Percentiles rank a stretch among this genome's conserved stretches.
Conservation (phyloP, 2,329 filamentous ascomycete genomes). For the Neonectria coccinea region DNA sequence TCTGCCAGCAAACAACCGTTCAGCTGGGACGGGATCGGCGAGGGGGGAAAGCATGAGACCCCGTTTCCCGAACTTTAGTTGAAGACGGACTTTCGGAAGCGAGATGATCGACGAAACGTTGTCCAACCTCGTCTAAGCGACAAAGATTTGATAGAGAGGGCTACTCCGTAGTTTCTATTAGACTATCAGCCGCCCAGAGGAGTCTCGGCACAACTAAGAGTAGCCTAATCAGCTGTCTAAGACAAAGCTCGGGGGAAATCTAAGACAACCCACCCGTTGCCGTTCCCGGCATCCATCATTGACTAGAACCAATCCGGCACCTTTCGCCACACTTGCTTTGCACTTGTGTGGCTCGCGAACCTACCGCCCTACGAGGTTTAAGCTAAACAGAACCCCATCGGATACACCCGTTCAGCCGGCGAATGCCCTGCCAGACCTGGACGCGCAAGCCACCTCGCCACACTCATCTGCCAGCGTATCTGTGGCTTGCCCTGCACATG, state of each 20-base stretch:
- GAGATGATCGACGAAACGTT: slow-evolving; percentile 5
- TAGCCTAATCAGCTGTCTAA: not conserved
- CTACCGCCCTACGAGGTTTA: slow-evolving; percentile 8
- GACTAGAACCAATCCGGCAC: not conserved
- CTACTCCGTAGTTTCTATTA: not conserved
- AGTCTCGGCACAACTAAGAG: not conserved
- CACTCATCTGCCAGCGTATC: slow-evolving; percentile 19
- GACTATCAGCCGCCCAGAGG: slow-evolving; percentile 10
- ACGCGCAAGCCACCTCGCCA: slow-evolving; percentile 48
- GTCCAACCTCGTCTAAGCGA: slow-evolving; percentile 2
- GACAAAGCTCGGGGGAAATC: not conserved
- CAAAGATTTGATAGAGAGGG: slow-evolving; percentile 9
- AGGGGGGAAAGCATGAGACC: slow-evolving; percentile 9
- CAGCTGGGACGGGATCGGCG: slow-evolving; percentile 17
- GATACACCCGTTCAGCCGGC: not conserved
- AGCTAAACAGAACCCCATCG: not conserved
- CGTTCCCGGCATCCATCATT: not conserved
- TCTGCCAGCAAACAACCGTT: slow-evolving; percentile 1
- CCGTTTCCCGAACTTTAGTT: not conserved
- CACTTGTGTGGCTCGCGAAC: not conserved
- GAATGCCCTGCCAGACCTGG: not conserved
- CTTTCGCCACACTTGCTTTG: not conserved
- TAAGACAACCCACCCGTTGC: slow-evolving; percentile 5
- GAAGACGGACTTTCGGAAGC: slow-evolving; percentile 14
- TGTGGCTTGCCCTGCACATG: slow-evolving; percentile 33